Evolutionary conservation across 768 basidiomycete species (phyloP), one percentile per base, ranked within the genome.

Genomic region (Phylloporus scabripes): DNA sequence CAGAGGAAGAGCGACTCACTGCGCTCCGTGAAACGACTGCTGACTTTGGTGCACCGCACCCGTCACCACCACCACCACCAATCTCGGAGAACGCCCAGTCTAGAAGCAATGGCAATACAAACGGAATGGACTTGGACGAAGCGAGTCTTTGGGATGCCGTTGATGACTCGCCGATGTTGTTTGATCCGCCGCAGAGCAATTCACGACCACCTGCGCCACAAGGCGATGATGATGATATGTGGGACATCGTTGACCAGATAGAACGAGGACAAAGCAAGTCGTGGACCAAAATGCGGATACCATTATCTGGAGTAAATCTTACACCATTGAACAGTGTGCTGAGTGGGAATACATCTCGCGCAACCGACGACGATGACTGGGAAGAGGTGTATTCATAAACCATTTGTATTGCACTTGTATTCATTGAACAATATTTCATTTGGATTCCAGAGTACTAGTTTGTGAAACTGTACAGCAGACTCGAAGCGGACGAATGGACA

Each of bases 161-260:
- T 12, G 51, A 59, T 15, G 55, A 60, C 26, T 23, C 51, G 14
- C 36, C n/a, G 1, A 11, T 12, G 6, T 7, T 41, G 28, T 21
- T 51, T 42, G 46, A 54, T 31, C 48, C 49, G 11, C 45, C 56
- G 9, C 55, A 32, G 17, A 47, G 39, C 29, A 45, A 20, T 3
- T 37, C 32, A 3, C 34, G 45, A 6, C 20, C 48, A 17, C 31
- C 54, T 39, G 31, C 28, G 34, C 44, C 46, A 1, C 47, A 32
- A 20, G 63, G 69, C 14, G 77, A 79, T 6, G 82, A 85, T 29
- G 79, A 80, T 36, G 86, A 87, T 6, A 78, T 88, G 76, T 89
- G 89, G 82, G 77, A 82, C 54, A 72, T 84, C 36, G 68, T 87
- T 46, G 60, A 75, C 34, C 80, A 86, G 60, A 66, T 81, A 29